phyloP scores from a whole-genome alignment of 352 stramenopile genomes.

The Phytophthora brassicae region DNA sequence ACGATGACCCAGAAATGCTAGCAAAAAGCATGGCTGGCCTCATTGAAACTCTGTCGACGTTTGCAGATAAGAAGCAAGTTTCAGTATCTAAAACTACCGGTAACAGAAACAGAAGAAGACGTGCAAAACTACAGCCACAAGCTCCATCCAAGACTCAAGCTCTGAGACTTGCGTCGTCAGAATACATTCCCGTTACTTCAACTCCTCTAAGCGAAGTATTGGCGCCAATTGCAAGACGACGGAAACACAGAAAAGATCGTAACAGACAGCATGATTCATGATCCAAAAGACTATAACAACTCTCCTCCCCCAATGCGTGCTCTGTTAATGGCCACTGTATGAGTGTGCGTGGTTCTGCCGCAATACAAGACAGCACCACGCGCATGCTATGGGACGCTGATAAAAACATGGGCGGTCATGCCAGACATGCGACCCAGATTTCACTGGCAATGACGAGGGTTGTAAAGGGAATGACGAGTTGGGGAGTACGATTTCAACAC shows the following conservation, averaged over 20 bases:
- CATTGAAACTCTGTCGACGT: slow-evolving; percentile 29
- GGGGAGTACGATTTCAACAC: too few species aligned
- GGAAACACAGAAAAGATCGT: slow-evolving; percentile 17
- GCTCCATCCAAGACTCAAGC: neutral
- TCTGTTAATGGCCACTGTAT: slow-evolving; percentile 62
- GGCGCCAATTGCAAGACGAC: neutral
- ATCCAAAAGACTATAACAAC: slow-evolving; percentile 36
- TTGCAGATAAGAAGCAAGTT: slow-evolving; percentile 10
- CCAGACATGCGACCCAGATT: slow-evolving; percentile 72
- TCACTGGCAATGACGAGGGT: slow-evolving; percentile 59
- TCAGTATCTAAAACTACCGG: slow-evolving; percentile 8
- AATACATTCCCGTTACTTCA: slow-evolving; percentile 8
- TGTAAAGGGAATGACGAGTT: too few species aligned
- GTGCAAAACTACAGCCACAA: slow-evolving; percentile 7
- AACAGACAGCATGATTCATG: neutral
- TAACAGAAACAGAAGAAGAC: slow-evolving; percentile 8
- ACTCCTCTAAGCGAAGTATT: neutral
- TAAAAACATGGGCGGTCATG: slow-evolving; percentile 80
- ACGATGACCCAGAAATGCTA: slow-evolving; percentile 26
- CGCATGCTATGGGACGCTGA: slow-evolving; percentile 74
- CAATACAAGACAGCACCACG: slow-evolving; percentile 56
- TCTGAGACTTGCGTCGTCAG: neutral
- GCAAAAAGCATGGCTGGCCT: slow-evolving; percentile 25
- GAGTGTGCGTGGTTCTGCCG: slow-evolving; percentile 65
- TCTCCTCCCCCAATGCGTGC: slow-evolving; percentile 60